Conservation (phyloP, 2,329 filamentous ascomycete species). For the Apiospora saccharicola region DNA sequence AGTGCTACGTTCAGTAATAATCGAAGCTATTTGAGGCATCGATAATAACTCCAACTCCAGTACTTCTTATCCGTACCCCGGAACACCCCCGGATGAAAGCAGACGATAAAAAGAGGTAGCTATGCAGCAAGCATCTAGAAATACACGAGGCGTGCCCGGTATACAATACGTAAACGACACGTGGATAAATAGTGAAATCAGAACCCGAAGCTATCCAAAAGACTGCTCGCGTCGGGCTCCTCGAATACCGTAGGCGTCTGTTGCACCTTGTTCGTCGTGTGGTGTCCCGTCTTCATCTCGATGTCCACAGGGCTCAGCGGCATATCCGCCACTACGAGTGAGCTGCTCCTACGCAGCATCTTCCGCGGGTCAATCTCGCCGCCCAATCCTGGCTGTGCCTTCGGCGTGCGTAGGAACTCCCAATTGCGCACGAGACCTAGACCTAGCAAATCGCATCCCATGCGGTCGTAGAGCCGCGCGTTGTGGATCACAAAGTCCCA, state of each 20-base stretch:
- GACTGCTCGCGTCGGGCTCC: slow-evolving; percentile 87
- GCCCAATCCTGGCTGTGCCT: slow-evolving; percentile 45
- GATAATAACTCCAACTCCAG: not conserved
- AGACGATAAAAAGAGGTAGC: not conserved
- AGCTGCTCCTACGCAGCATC: slow-evolving; percentile 74
- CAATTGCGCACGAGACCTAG: slow-evolving; percentile 84
- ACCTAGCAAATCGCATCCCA: slow-evolving; percentile 92
- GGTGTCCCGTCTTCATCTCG: slow-evolving; percentile 51
- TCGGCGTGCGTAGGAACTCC: slow-evolving; percentile 70
- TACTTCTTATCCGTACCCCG: not conserved
- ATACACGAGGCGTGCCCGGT: not conserved
- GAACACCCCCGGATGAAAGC: not conserved
- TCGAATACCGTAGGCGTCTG: slow-evolving; percentile 80
- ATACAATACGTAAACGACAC: not conserved
- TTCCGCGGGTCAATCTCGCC: slow-evolving; percentile 68
- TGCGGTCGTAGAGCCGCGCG: slow-evolving; percentile 82
- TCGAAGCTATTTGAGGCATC: not conserved
- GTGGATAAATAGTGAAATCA: slow-evolving; percentile 44
- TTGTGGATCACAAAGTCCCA: slow-evolving; percentile 92
- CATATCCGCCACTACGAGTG: slow-evolving; percentile 80
- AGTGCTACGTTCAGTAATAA: not conserved
- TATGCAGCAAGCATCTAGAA: not conserved
- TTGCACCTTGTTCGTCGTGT: slow-evolving; percentile 53
- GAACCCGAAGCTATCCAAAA: slow-evolving; percentile 94
- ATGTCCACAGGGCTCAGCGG: slow-evolving; percentile 52